Evolutionary conservation across 306 rosid genomes (phyloP).

Genomic region (Phaseolus lunatus): DNA sequence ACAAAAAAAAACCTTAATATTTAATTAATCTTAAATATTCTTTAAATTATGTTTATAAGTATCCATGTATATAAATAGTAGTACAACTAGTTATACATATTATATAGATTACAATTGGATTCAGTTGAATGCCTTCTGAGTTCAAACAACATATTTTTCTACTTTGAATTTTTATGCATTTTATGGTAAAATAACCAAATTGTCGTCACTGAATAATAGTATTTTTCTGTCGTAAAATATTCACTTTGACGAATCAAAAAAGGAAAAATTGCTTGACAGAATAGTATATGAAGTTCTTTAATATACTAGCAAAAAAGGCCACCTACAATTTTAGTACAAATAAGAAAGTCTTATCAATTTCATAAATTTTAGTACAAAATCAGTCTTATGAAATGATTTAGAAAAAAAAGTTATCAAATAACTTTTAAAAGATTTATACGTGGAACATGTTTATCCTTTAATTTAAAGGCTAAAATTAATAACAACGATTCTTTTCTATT

Average conservation of each 20-base stretch:
- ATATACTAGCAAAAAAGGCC: constrained; percentile 2
- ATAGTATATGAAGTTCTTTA: background rate
- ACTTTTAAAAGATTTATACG: background rate
- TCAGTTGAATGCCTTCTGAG: background rate
- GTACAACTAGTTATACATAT: background rate
- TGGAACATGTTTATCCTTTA: background rate
- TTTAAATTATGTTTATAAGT: background rate
- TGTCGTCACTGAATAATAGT: constrained; percentile 9
- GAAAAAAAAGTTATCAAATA: background rate
- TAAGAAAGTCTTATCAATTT: background rate
- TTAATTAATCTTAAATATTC: background rate
- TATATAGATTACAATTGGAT: background rate
- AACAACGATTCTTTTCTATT: too few species aligned
- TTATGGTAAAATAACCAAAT: background rate
- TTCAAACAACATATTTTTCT: background rate
- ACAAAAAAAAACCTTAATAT: background rate
- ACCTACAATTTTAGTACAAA: background rate
- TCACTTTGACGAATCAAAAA: background rate
- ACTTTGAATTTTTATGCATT: background rate
- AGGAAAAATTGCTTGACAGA: background rate
- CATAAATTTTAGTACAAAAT: background rate
- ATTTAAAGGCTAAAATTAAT: background rate
- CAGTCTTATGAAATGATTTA: background rate
- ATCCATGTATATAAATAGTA: background rate
- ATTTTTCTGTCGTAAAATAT: constrained; percentile 40